A percentile compares a stretch with the other conserved stretches of the same genome.
Evolutionary conservation across 1,284 basidiomycete species (phyloP).

Genomic region (Fistulinella cinereoalba): DNA sequence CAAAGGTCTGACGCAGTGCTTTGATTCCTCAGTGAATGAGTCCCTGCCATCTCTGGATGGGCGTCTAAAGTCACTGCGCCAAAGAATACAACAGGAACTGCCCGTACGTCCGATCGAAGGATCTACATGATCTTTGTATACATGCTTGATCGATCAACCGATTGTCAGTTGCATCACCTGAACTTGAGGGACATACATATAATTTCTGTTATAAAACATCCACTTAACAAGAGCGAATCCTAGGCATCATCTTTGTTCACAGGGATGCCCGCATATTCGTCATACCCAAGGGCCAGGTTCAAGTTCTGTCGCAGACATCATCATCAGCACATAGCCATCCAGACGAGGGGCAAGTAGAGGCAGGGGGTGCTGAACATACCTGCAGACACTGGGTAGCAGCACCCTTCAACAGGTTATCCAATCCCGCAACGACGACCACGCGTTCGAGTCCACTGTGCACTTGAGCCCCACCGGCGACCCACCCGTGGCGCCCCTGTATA

Average conservation of each 20-base stretch:
- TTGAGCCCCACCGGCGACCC: conserved; percentile 91
- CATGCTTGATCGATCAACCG: too few species aligned
- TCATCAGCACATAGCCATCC: conserved; percentile 1
- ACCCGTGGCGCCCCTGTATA: conserved; percentile 81
- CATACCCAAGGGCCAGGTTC: conserved; percentile 91
- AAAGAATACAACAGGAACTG: too few species aligned
- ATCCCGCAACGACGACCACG: conserved; percentile 88
- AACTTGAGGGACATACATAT: too few species aligned
- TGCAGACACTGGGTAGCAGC: conserved; percentile 97
- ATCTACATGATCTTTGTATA: too few species aligned
- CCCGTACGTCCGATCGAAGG: too few species aligned
- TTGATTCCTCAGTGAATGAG: too few species aligned
- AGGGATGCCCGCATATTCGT: conserved; percentile 86
- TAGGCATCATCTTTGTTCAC: conserved; percentile 9
- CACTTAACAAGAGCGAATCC: background rate
- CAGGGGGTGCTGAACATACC: conserved; percentile 53
- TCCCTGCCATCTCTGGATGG: too few species aligned
- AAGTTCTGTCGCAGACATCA: conserved; percentile 82
- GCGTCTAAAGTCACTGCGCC: too few species aligned
- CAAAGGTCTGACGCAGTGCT: too few species aligned
- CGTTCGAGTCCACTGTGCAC: conserved; percentile 86
- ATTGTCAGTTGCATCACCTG: too few species aligned
- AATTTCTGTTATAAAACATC: too few species aligned
- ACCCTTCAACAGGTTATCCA: conserved; percentile 96
- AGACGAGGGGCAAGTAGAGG: background rate